These are phyloP conservation scores for Euphorbia schlechtendalii DNA, from an alignment of 441 rosid species.

Conservation along the genomic window DNA sequence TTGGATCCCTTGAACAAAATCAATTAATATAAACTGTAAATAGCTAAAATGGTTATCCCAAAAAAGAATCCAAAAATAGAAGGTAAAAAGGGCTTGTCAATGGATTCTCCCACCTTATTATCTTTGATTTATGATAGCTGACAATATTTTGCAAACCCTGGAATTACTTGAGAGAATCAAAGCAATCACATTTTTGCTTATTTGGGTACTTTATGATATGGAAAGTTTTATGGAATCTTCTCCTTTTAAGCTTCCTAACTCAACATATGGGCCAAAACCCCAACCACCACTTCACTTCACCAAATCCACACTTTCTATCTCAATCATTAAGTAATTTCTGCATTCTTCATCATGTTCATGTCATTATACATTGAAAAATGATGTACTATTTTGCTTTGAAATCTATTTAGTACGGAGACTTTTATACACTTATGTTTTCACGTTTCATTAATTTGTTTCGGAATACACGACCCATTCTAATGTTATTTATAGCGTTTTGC, in stretches of 20 bases:
- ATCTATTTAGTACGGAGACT: too few species aligned
- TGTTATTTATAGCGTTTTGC: too few species aligned
- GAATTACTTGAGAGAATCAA: constrained; percentile 25
- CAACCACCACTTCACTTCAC: constrained; percentile 9
- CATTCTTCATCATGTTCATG: too few species aligned
- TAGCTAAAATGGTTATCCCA: neutral
- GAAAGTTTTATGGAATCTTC: constrained; percentile 41
- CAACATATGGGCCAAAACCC: constrained; percentile 19
- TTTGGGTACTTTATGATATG: constrained; percentile 16
- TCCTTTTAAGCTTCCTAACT: constrained; percentile 19
- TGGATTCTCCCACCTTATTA: constrained; percentile 20
- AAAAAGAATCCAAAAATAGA: constrained; percentile 16
- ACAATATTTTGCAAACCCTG: constrained; percentile 23
- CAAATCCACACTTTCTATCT: neutral
- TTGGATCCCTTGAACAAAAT: constrained; percentile 11
- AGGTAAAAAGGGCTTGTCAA: constrained; percentile 14
- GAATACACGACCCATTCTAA: too few species aligned
- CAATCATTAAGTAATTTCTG: too few species aligned
- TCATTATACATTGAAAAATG: too few species aligned
- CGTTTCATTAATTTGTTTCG: too few species aligned
- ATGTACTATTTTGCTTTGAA: too few species aligned
- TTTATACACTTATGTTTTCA: too few species aligned
- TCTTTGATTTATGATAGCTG: constrained; percentile 25
- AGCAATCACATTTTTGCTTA: constrained; percentile 22
- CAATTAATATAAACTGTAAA: neutral